Base-by-base conservation (phyloP, 306 rosid genomes). In the Acmispon strigosus region DNA sequence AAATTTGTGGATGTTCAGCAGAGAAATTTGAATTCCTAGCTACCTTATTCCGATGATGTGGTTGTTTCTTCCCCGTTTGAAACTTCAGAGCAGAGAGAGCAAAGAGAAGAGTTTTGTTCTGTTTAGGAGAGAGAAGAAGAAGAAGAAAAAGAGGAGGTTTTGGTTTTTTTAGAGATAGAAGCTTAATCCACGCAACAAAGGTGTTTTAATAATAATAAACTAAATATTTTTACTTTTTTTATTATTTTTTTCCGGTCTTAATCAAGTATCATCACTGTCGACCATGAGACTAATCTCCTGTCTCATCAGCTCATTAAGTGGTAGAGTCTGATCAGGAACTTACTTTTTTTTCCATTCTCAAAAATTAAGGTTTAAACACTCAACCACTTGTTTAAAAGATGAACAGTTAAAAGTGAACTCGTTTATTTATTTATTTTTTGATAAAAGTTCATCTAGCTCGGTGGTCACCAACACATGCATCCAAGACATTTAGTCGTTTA, bases 131-230 rank as follows among this genome's bases (percentile, higher is more conserved):
- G 75, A 69, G 50, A 71, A 51, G 32, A 22, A 22, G 24, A 22
- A 22, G 24, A 56, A 57, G 52, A 73, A 45, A 2, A 56, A 57
- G 52, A 73, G 36, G 24, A 49, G 49, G 52, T 62, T 43, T 62
- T 12, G 10, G 16, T 2, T 44, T 67, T 36, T 16, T 1, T 8
- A 37, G 81, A 69, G 82, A 59, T 20, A 72, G 72, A 76, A 50
- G 89, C 78, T 73, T 72, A 78, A 82, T 86, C 73, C 72, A 72
- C 69, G 53, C 77, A 65, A 76, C 53, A 24, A 78, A 59, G 63
- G 27, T 52, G n/a, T 47, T 66, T 65, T 44, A 67, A 32, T 44
- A 20, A 70, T 27, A 61, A 70, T n/a, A 70, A 62, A 1, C 7
- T 4, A 0, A 2, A 32, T 72, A 5, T 10, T 29, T n/a, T 44